phyloP scores from a whole-genome alignment of 768 basidiomycete genomes.

The Trametopsis cervina region DNA sequence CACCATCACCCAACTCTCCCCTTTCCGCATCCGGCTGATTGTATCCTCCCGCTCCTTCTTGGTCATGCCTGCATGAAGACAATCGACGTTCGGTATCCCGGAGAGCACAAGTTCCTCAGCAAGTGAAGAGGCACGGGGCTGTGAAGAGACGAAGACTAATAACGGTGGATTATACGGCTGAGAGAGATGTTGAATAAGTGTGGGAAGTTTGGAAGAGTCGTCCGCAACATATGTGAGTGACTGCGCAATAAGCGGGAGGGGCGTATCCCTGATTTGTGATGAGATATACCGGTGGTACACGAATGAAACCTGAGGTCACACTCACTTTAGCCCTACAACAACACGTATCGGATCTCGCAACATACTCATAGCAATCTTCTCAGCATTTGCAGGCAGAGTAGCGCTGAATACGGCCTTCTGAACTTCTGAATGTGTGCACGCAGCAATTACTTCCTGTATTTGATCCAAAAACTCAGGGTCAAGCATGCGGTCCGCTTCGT shows the following conservation, averaged over 20 bases:
- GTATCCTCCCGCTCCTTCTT: conserved; percentile 85
- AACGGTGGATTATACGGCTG: conserved; percentile 87
- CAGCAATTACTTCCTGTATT: conserved; percentile 77
- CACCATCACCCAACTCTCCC: conserved; percentile 91
- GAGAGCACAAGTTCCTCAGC: conserved; percentile 78
- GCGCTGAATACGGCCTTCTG: conserved; percentile 94
- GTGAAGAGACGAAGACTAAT: conserved; percentile 86
- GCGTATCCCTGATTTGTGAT: conserved; percentile 66
- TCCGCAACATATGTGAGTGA: conserved; percentile 87
- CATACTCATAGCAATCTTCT: conserved; percentile 83
- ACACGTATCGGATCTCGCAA: conserved; percentile 82
- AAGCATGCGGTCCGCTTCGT: conserved; percentile 89
- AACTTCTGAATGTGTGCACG: conserved; percentile 59
- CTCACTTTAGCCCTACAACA: conserved; percentile 95
- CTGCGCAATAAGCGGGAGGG: conserved; percentile 86
- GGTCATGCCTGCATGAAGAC: conserved; percentile 85
- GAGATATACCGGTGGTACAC: conserved; percentile 2
- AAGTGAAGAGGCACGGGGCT: conserved; percentile 75
- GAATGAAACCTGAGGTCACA: conserved; percentile 9
- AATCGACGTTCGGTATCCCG: conserved; percentile 76
- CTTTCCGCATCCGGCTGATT: conserved; percentile 76
- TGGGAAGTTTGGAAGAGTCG: conserved; percentile 91
- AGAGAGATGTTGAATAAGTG: conserved; percentile 71
- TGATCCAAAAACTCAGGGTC: conserved; percentile 86
- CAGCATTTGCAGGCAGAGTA: conserved; percentile 83